Evolutionary conservation across 108 stramenopile species (phyloP).

Genomic region (Skeletonema menzelii): DNA sequence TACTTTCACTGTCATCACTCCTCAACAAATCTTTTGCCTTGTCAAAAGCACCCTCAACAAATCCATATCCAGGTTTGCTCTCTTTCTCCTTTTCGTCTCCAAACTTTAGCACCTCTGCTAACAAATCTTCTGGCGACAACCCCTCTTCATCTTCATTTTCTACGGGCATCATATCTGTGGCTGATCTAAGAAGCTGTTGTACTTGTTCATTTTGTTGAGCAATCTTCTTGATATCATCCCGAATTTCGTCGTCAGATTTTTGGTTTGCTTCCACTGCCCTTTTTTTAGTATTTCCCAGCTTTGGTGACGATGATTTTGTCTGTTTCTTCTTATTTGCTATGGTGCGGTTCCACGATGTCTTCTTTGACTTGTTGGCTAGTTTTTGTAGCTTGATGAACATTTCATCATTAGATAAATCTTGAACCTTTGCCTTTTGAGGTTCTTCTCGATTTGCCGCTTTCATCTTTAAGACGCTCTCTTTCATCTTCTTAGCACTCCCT

Average conservation of each 20-base stretch:
- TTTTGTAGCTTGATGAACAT: slow-evolving; percentile 37
- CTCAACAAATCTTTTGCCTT: slow-evolving; percentile 76
- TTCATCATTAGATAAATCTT: slow-evolving; percentile 32
- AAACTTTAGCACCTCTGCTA: slow-evolving; percentile 70
- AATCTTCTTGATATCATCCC: slow-evolving; percentile 32
- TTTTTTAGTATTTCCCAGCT: neutral
- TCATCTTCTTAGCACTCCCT: neutral
- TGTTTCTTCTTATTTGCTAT: slow-evolving; percentile 26
- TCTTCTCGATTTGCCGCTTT: slow-evolving; percentile 5
- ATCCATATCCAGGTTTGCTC: slow-evolving; percentile 62
- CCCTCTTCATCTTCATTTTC: slow-evolving; percentile 55
- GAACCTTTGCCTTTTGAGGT: slow-evolving; percentile 27
- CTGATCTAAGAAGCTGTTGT: slow-evolving; percentile 59
- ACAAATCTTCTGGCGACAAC: slow-evolving; percentile 74
- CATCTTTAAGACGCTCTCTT: slow-evolving; percentile 6
- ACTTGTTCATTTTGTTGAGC: slow-evolving; percentile 46
- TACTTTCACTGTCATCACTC: slow-evolving; percentile 34
- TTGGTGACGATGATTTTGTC: slow-evolving; percentile 4
- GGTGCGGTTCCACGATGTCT: slow-evolving; percentile 29
- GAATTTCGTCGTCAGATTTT: slow-evolving; percentile 42
- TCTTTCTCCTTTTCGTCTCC: slow-evolving; percentile 74
- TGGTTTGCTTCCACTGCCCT: neutral
- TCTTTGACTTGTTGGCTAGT: slow-evolving; percentile 24
- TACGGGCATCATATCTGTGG: slow-evolving; percentile 57
- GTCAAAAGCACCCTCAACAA: slow-evolving; percentile 80